Evolutionary conservation across 2,329 filamentous ascomycete species (phyloP).

Genomic region (Penicillium janthinellum): DNA sequence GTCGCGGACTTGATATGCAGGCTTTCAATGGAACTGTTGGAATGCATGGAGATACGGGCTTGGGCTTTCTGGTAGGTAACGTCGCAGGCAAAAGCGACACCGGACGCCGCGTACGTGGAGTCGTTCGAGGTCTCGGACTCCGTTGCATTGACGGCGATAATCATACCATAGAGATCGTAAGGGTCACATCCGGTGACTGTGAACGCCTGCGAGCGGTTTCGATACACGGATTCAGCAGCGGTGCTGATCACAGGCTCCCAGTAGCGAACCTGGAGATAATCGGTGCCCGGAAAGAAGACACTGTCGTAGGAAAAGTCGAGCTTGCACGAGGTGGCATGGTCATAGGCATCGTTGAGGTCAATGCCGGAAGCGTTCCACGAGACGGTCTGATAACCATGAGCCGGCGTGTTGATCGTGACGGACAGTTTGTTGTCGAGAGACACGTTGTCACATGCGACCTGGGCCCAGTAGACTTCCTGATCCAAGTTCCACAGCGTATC

Average conservation of each 20-base stretch:
- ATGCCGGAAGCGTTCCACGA: slow-evolving; percentile 34
- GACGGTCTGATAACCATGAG: slow-evolving; percentile 18
- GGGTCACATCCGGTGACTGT: slow-evolving; percentile 30
- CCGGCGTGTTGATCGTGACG: slow-evolving; percentile 26
- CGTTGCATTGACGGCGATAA: slow-evolving; percentile 35
- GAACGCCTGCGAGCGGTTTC: slow-evolving; percentile 26
- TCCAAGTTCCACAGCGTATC: slow-evolving; percentile 36
- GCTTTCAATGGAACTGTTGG: slow-evolving; percentile 37
- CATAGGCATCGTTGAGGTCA: slow-evolving; percentile 21
- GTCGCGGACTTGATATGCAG: slow-evolving; percentile 26
- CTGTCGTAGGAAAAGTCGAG: slow-evolving; percentile 35
- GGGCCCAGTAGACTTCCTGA: slow-evolving; percentile 37
- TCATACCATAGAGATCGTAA: slow-evolving; percentile 37
- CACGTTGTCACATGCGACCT: slow-evolving; percentile 29
- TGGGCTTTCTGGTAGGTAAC: slow-evolving; percentile 33
- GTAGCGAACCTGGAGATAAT: slow-evolving; percentile 38
- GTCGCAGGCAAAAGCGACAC: slow-evolving; percentile 36
- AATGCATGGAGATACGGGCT: slow-evolving; percentile 35
- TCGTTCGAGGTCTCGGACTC: slow-evolving; percentile 2
- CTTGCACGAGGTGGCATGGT: slow-evolving; percentile 21
- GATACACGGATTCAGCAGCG: slow-evolving; percentile 8
- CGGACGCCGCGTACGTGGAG: slow-evolving; percentile 27
- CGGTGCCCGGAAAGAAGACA: slow-evolving; percentile 30
- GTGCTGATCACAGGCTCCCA: slow-evolving; percentile 35
- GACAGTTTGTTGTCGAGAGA: slow-evolving; percentile 22